Percentiles rank a stretch among this genome's conserved stretches.
Evolutionary conservation across 805 yeast species (phyloP).

Genomic region (Ogataea zsoltii): DNA sequence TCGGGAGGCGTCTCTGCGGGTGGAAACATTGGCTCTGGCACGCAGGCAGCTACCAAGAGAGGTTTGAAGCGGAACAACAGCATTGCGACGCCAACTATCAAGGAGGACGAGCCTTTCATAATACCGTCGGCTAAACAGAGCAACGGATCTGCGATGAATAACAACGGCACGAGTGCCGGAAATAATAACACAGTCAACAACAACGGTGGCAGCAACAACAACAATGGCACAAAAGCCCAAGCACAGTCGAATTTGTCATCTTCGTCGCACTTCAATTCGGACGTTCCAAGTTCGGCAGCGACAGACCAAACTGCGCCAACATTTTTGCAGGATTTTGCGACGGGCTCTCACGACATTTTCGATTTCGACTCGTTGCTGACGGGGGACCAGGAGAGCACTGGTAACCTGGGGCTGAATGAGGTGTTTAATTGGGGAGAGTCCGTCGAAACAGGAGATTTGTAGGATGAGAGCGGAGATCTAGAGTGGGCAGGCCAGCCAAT

Average conservation of each 20-base stretch:
- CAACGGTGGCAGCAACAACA: neutral
- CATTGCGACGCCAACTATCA: constrained; percentile 30
- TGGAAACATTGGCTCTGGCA: neutral
- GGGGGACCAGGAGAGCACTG: constrained; percentile 39
- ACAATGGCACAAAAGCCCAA: neutral
- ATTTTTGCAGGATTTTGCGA: constrained; percentile 33
- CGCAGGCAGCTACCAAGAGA: constrained; percentile 18
- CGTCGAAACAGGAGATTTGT: constrained; percentile 40
- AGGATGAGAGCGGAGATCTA: too few species aligned
- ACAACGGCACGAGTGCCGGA: constrained; percentile 7
- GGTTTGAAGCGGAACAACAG: constrained; percentile 22
- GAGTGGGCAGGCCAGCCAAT: too few species aligned
- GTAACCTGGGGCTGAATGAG: constrained; percentile 36
- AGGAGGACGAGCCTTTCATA: constrained; percentile 28
- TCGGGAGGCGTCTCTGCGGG: neutral
- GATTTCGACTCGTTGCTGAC: constrained; percentile 46
- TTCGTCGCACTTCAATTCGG: constrained; percentile 16
- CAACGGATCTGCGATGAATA: neutral
- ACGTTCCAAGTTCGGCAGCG: constrained; percentile 18
- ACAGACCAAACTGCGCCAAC: constrained; percentile 19
- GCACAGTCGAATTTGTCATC: constrained; percentile 6
- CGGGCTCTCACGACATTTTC: constrained; percentile 40
- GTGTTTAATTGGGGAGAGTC: constrained; percentile 43
- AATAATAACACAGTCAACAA: constrained; percentile 9
- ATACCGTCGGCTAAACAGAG: constrained; percentile 5